phyloP scores from a whole-genome alignment of 2,329 filamentous ascomycete genomes.

The Sclerotinia spermophila region DNA sequence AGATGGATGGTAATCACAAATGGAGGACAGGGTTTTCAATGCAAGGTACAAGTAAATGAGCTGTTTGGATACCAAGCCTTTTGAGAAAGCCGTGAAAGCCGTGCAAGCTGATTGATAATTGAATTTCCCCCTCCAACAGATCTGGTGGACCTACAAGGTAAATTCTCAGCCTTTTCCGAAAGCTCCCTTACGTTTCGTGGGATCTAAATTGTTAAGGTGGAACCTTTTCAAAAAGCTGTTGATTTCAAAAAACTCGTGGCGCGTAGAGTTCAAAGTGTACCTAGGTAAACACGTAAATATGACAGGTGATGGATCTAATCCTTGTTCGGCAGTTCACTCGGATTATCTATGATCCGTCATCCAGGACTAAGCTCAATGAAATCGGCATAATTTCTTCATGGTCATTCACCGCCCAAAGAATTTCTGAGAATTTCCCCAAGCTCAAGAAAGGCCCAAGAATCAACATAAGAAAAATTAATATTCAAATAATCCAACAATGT shows the following conservation, averaged over 20 bases:
- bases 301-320: neutral
- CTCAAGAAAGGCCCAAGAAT: neutral
- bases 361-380: fast-evolving
- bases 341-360: neutral
- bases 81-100: neutral
- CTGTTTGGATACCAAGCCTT: neutral
- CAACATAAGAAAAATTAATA: neutral
- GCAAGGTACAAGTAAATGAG: conserved; percentile 9
- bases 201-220: neutral
- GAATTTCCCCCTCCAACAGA: neutral
- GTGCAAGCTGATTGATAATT: neutral
- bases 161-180: conserved; percentile 8
- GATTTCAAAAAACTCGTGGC: neutral
- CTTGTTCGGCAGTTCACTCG: neutral
- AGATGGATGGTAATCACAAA: neutral
- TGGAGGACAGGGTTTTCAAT: conserved; percentile 1
- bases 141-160: neutral
- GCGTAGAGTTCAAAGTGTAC: neutral
- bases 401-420: conserved; percentile 18
- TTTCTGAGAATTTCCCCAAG: conserved; percentile 7
- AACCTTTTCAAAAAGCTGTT: neutral
- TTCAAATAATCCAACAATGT: conserved; percentile 51
- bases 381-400: neutral
- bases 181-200: neutral
- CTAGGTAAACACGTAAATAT: neutral